phyloP scores from a whole-genome alignment of 83 land plant genomes.

The Thuja plicata region DNA sequence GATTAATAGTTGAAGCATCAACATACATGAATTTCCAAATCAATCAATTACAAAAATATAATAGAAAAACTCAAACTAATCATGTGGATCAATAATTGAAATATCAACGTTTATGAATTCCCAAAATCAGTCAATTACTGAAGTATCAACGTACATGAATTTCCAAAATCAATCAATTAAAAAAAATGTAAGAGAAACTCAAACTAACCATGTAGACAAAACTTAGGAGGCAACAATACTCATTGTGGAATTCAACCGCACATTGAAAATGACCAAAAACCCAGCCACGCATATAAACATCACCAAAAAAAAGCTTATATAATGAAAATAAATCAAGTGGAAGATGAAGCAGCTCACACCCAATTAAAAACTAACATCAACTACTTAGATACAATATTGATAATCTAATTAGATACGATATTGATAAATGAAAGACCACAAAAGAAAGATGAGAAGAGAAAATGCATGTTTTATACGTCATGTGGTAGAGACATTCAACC shows the following conservation, averaged over 20 bases:
- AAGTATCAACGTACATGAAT: not conserved
- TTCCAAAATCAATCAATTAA: not conserved
- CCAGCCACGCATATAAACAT: not conserved
- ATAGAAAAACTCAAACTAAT: no score
- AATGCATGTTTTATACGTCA: not conserved
- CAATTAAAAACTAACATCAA: not conserved
- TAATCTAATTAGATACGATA: not conserved
- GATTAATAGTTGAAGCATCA: not conserved
- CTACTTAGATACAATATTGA: not conserved
- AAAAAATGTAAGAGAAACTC: not conserved
- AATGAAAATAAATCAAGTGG: not conserved
- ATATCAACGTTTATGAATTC: not conserved
- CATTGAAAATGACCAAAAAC: not conserved
- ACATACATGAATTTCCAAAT: not conserved
- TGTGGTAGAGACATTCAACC: not conserved
- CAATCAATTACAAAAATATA: no score
- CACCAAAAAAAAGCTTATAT: not conserved
- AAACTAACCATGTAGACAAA: not conserved
- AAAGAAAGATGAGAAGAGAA: not conserved
- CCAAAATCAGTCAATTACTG: not conserved
- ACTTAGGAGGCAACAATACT: not conserved
- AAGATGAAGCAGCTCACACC: not conserved
- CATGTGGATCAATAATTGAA: not conserved
- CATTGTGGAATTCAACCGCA: not conserved
- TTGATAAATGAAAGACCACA: not conserved